Evolutionary conservation across 192 early-diverging fungal species (phyloP), one percentile per base, ranked within the genome.

Genomic region (Spizellomyces sp.): DNA sequence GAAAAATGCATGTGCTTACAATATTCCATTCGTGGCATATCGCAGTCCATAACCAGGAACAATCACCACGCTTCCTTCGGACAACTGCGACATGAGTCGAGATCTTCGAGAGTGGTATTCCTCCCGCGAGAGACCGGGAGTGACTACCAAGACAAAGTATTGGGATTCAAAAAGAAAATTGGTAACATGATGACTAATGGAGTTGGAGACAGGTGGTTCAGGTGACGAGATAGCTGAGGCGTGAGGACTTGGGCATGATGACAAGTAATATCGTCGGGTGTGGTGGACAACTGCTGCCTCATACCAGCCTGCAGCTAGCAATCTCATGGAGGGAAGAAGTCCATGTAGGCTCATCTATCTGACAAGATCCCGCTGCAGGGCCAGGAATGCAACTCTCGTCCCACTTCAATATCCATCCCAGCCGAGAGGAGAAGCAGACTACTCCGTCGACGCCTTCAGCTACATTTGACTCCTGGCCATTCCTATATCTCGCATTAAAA

Each of bases 21-120:
- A 97, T 56, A 97, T 94, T 62, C 92, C 92, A 58, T 93, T 89
- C 64, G 95, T 91, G 75, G 90, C 86, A 77, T 94, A 99, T 15
- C 91, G 83, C 62, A 93, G 87, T 0, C 84, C 81, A 69, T 93
- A 87, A 3, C 94, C 90, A 14, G 90, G 84, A 15, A 88, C 81
- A 41, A 99, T 72, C 17, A 87, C 88, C 4, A 89, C 73, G 56
- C 89, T 88, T 44, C 85, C 82, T 56, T 90, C 82, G 8, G 92
- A 73, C 6, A 77, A 61, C 17, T 45, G 10, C 14, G 77, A 66
- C 71, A 93, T 86, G 14, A 96, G 77, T 17, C 71, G 63, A 10
- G 81, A 82, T 56, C 96, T 86, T 21, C 95, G 85, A 43, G 81
- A 62, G 44, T 90, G 91, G 72, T 90, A 99, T 76, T 97, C 95